Evolutionary conservation across 1,284 basidiomycete genomes (phyloP).

Genomic region (Puccinia polysora): DNA sequence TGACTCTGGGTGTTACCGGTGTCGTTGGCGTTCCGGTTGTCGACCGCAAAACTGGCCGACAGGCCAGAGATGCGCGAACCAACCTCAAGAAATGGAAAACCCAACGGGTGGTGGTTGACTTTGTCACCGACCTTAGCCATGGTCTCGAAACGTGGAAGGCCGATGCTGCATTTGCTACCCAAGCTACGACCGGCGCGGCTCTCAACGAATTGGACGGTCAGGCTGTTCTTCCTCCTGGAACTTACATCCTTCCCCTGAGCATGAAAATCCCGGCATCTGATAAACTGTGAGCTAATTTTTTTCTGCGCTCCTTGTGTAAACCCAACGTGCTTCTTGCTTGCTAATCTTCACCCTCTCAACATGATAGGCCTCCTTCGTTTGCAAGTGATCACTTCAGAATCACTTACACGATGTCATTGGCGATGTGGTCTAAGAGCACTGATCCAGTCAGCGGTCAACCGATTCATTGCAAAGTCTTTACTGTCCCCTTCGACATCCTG

Average conservation of each 20-base stretch:
- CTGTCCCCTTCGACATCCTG: conserved; percentile 51
- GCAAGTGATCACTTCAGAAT: conserved; percentile 50
- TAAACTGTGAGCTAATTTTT: conserved; percentile 46
- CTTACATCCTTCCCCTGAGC: conserved; percentile 51
- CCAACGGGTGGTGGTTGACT: conserved; percentile 52
- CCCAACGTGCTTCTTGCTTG: background rate
- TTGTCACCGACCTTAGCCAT: conserved; percentile 51
- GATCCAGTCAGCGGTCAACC: conserved; percentile 47
- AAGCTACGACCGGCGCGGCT: conserved; percentile 42
- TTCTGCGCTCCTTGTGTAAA: background rate
- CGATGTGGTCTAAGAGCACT: conserved; percentile 47
- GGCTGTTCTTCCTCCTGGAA: conserved; percentile 49
- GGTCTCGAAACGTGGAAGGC: conserved; percentile 51
- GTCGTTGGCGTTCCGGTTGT: conserved; percentile 49
- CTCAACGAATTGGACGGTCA: conserved; percentile 44
- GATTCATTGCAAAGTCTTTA: conserved; percentile 50
- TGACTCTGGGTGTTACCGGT: conserved; percentile 52
- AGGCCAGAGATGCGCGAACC: conserved; percentile 27
- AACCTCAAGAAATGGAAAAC: conserved; percentile 44
- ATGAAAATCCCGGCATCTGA: conserved; percentile 52
- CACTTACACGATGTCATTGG: conserved; percentile 52
- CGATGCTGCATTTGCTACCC: conserved; percentile 48
- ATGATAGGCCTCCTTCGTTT: conserved; percentile 50
- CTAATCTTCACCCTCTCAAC: background rate
- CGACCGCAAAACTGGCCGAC: conserved; percentile 46